A percentile compares a stretch with the other conserved stretches of the same genome.
These are phyloP conservation scores for Zanthoxylum bungeanum DNA, from an alignment of 345 rosid genomes.

Conservation along the genomic window DNA sequence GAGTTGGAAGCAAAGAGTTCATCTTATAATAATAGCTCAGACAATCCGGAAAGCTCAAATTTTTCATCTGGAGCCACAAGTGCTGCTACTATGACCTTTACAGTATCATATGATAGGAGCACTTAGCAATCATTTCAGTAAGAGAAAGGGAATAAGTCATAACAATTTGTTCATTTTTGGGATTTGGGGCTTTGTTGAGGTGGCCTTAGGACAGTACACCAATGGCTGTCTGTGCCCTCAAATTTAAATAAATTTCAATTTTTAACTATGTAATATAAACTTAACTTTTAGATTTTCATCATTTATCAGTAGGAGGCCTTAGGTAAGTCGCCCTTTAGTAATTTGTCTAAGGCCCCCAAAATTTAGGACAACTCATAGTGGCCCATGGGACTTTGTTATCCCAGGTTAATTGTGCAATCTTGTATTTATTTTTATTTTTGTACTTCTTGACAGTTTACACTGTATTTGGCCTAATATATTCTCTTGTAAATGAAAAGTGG, in stretches of 20 bases:
- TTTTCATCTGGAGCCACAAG: constrained; percentile 46
- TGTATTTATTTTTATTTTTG: neutral
- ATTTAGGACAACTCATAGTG: too few relatives aligned
- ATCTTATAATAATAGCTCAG: constrained; percentile 41
- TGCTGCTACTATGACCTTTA: constrained; percentile 37
- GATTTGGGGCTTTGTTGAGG: too few relatives aligned
- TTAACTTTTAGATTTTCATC: too few relatives aligned
- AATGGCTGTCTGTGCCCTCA: too few relatives aligned
- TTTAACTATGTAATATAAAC: too few relatives aligned
- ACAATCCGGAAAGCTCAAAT: constrained; percentile 43
- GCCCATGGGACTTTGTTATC: neutral
- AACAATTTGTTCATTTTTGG: neutral
- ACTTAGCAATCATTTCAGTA: neutral
- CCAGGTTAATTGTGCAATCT: neutral
- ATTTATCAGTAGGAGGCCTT: too few relatives aligned
- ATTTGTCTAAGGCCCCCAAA: too few relatives aligned
- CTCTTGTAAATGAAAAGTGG: too few relatives aligned
- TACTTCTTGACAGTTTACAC: neutral
- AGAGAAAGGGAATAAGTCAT: neutral
- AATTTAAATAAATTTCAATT: too few relatives aligned
- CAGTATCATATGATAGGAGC: constrained; percentile 23
- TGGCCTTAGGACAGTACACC: too few relatives aligned
- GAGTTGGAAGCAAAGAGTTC: constrained; percentile 15
- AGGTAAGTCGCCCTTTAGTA: too few relatives aligned
- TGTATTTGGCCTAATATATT: too few relatives aligned